Base-by-base conservation (phyloP, 306 rosid genomes). In the Leucaena leucocephala region DNA sequence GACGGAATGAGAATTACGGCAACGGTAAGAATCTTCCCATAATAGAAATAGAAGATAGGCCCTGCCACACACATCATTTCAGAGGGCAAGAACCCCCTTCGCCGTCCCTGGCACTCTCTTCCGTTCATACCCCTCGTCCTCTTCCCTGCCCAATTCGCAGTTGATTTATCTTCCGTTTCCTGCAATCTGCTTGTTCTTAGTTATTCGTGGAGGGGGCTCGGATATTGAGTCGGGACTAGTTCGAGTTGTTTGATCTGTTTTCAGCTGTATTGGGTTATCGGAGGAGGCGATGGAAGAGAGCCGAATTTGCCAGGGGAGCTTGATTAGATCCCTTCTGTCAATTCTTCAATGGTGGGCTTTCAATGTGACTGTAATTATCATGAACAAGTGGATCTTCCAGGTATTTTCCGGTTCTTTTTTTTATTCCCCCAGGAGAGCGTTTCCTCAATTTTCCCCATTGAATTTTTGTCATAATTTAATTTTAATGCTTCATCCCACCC, bases 381-480 rank as follows among this genome's bases (percentile, higher is more conserved):
- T 90, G 89, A 90, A 90, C 88, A 90, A 90, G 81, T 90, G 94
- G 94, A 90, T 90, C 92, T 90, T 90, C 54, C 94, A 90, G 94
- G 94, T 90, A 72, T 12, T 71, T 45, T 27, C 13, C 22, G 42
- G 36, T 42, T 21, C 39, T 21, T 15, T 19, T 43, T 11, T n/a
- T 55, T 55, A 16, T 9, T 54, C 27, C 7, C 58, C 45, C 6
- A 27, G 11, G 1, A 62, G 2, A 12, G 22, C 3, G 22, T 10
- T 38, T 5, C 4, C 22, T 39, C 39, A 0, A 14, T 74, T 34
- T 17, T 22, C 0, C 42, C 12, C 3, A 43, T 58, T 14, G 4
- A 14, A 40, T 59, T 61, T 58, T 42, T 22, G 42, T 27, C 1
- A 8, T 14, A 43, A 21, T 33, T 33, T 14, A 43, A 21, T 33